These are phyloP conservation scores for Phalaenopsis hybrid DNA, from an alignment of 116 monocot genomes.

Conservation along the genomic window DNA sequence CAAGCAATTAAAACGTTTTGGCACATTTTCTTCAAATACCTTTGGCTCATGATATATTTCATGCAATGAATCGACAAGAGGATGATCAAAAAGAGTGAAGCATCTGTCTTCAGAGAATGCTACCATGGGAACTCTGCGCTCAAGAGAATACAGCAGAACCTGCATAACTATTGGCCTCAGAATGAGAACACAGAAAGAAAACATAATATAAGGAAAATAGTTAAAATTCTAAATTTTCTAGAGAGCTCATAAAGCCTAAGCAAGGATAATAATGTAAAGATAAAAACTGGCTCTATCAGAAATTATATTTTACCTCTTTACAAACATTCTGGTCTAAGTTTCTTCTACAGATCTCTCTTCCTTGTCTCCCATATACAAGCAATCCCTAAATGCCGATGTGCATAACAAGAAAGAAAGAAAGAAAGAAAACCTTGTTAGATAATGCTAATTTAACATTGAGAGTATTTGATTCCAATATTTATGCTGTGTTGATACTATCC, in stretches of 20 bases:
- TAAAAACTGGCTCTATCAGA: not conserved
- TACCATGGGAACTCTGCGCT: conserved; percentile 67
- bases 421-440: not conserved
- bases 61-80: conserved; percentile 73
- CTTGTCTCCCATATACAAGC: conserved; percentile 89
- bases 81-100: conserved; percentile 76
- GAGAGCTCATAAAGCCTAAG: not conserved
- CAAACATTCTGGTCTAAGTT: conserved; percentile 81
- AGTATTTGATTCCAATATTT: no score
- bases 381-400: conserved; percentile 42
- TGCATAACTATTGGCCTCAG: conserved; percentile 18
- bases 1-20: not conserved
- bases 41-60: conserved; percentile 78
- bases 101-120: conserved; percentile 82
- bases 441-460: not conserved
- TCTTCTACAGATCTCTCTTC: conserved; percentile 69
- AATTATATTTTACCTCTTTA: conserved; percentile 57
- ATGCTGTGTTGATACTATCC: no score
- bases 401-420: not conserved
- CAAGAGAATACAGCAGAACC: conserved; percentile 80
- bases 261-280: not conserved
- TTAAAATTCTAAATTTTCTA: not conserved
- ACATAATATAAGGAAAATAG: not conserved
- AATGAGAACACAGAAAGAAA: not conserved
- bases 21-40: conserved; percentile 33